Evolutionary conservation across 2,329 filamentous ascomycete species (phyloP).

Genomic region (Trichoderma gracile): DNA sequence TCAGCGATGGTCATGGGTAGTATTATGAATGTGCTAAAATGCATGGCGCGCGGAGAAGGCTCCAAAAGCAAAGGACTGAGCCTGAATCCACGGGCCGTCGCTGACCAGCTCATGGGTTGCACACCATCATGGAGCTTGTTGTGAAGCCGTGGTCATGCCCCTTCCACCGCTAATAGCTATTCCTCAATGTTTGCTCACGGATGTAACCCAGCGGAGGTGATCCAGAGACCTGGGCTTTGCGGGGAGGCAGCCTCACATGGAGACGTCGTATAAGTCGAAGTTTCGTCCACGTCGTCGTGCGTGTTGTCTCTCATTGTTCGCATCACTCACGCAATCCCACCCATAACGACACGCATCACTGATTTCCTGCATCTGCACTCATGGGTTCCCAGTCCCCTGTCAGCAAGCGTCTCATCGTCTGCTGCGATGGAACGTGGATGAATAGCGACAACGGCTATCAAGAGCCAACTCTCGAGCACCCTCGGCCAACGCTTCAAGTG

Average conservation of each 20-base stretch:
- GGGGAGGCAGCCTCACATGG: slow-evolving; percentile 7
- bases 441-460: slow-evolving; percentile 52
- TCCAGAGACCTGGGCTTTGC: not conserved
- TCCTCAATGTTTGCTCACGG: not conserved
- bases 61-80: not conserved
- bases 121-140: not conserved
- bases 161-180: not conserved
- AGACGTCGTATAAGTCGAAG: not conserved
- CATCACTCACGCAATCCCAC: not conserved
- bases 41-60: not conserved
- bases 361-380: not conserved
- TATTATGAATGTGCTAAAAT: not conserved
- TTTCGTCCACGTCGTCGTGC: not conserved
- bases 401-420: slow-evolving; percentile 52
- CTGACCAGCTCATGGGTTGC: slow-evolving; percentile 12
- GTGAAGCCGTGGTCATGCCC: slow-evolving; percentile 15
- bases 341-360: too few relatives aligned
- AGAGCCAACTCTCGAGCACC: slow-evolving; percentile 42
- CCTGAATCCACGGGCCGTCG: not conserved
- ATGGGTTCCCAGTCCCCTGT: slow-evolving; percentile 18
- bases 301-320: not conserved
- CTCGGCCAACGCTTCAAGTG: slow-evolving; percentile 47
- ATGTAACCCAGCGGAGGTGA: not conserved
- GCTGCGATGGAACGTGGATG: slow-evolving; percentile 58
- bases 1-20: slow-evolving; percentile 7